These are phyloP conservation scores for Blastocystis sp. DNA, from an alignment of 352 stramenopile species.

Conservation along the genomic window DNA sequence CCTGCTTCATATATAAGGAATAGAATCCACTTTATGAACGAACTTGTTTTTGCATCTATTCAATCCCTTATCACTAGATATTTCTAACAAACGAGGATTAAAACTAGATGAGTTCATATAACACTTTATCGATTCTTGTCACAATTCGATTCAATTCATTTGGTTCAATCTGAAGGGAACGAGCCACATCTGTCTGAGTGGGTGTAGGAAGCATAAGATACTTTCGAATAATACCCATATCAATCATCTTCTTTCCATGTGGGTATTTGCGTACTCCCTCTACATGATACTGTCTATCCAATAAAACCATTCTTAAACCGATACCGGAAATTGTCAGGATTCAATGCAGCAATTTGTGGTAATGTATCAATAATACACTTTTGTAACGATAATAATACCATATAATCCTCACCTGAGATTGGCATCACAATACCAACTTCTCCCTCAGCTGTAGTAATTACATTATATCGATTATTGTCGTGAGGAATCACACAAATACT, in stretches of 20 bases:
- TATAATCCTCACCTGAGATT: constrained; percentile 29
- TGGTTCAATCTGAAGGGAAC: not conserved
- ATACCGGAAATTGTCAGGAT: constrained; percentile 27
- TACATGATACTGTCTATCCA: not conserved
- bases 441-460: not conserved
- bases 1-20: not conserved
- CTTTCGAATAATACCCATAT: constrained; percentile 42
- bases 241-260: constrained; percentile 30
- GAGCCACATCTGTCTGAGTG: not conserved
- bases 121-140: not conserved
- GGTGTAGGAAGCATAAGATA: constrained; percentile 28
- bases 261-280: constrained; percentile 14
- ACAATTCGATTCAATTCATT: constrained; percentile 10
- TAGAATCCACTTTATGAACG: not conserved
- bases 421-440: not conserved
- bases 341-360: constrained; percentile 36
- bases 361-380: constrained; percentile 26
- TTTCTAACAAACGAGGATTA: not conserved
- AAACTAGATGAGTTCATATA: constrained; percentile 20
- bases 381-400: constrained; percentile 12
- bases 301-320: not conserved
- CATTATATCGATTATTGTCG: not conserved
- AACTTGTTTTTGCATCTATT: not conserved
- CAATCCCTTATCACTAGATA: not conserved
- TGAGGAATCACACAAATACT: not conserved